Percentiles rank a stretch among this genome's conserved stretches.
These are phyloP conservation scores for Calonectria hawksworthii DNA, from an alignment of 2,329 filamentous ascomycete species.

Conservation along the genomic window DNA sequence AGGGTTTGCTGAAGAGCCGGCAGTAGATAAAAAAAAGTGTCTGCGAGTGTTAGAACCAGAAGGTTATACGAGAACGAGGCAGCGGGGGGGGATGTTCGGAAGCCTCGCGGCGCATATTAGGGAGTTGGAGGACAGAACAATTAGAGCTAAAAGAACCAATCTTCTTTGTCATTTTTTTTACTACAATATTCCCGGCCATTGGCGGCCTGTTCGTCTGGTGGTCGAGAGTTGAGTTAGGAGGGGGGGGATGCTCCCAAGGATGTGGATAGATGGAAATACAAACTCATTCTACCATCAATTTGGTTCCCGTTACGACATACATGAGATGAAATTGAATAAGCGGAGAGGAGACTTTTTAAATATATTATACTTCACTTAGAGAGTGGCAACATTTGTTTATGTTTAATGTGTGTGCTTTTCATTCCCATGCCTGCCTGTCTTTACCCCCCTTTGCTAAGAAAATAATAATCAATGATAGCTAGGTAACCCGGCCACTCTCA, in stretches of 20 bases:
- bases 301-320: background rate
- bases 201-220: constrained; percentile 31
- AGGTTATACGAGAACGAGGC: constrained; percentile 45
- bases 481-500: background rate
- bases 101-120: constrained; percentile 48
- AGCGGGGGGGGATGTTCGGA: constrained; percentile 29
- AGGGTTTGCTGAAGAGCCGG: constrained; percentile 66
- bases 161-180: constrained; percentile 43
- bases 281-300: constrained; percentile 5
- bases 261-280: constrained; percentile 25
- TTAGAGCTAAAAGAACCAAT: constrained; percentile 48
- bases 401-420: background rate
- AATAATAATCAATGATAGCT: background rate
- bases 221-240: constrained; percentile 21
- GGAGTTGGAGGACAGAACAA: constrained; percentile 47
- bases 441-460: background rate
- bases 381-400: background rate
- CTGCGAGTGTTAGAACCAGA: constrained; percentile 43
- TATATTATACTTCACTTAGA: background rate
- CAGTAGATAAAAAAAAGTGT: constrained; percentile 38
- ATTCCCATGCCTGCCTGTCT: background rate
- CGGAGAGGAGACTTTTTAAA: background rate
- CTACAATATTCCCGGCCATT: constrained; percentile 43
- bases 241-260: constrained; percentile 7
- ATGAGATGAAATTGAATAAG: background rate